A percentile compares a stretch with the other conserved stretches of the same genome.
These are phyloP conservation scores for Fomes fomentarius DNA, from an alignment of 1,284 basidiomycete species.

Conservation along the genomic window DNA sequence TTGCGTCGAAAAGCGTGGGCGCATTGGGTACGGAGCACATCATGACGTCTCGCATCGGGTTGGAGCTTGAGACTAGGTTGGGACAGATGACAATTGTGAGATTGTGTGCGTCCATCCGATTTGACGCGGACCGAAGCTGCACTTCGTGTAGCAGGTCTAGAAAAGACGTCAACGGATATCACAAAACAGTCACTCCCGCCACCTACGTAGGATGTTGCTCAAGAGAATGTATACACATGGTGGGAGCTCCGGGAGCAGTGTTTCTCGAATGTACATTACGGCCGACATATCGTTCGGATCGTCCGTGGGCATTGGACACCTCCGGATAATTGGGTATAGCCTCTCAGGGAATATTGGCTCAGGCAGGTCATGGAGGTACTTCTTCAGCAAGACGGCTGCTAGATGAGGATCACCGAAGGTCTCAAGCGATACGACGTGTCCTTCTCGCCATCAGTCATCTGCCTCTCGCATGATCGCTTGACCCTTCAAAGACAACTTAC, in stretches of 20 bases:
- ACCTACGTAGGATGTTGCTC: slow-evolving; percentile 73
- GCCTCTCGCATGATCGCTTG: slow-evolving; percentile 8
- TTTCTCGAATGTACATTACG: slow-evolving; percentile 67
- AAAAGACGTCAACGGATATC: not conserved
- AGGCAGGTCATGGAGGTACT: slow-evolving; percentile 80
- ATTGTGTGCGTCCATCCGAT: slow-evolving; percentile 85
- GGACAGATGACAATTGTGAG: slow-evolving; percentile 79
- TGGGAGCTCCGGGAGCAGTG: slow-evolving; percentile 64
- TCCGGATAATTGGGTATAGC: slow-evolving; percentile 64
- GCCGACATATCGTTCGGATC: slow-evolving; percentile 59
- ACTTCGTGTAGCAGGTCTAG: slow-evolving; percentile 80
- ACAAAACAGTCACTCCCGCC: not conserved
- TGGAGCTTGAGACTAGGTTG: slow-evolving; percentile 73
- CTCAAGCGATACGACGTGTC: slow-evolving; percentile 75
- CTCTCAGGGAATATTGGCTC: slow-evolving; percentile 73
- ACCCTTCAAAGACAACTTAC: slow-evolving; percentile 37
- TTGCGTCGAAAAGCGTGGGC: slow-evolving; percentile 35
- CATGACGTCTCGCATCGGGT: slow-evolving; percentile 69
- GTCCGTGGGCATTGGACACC: slow-evolving; percentile 63
- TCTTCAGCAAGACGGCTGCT: slow-evolving; percentile 84
- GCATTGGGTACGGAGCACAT: slow-evolving; percentile 68
- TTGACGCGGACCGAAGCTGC: slow-evolving; percentile 61
- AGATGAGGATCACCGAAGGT: slow-evolving; percentile 79
- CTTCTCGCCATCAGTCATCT: slow-evolving; percentile 35
- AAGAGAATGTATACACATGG: slow-evolving; percentile 77